A percentile compares a stretch with the other conserved stretches of the same genome.
Conservation (phyloP, 23 red algal species). For the Chondrus crispus region DNA sequence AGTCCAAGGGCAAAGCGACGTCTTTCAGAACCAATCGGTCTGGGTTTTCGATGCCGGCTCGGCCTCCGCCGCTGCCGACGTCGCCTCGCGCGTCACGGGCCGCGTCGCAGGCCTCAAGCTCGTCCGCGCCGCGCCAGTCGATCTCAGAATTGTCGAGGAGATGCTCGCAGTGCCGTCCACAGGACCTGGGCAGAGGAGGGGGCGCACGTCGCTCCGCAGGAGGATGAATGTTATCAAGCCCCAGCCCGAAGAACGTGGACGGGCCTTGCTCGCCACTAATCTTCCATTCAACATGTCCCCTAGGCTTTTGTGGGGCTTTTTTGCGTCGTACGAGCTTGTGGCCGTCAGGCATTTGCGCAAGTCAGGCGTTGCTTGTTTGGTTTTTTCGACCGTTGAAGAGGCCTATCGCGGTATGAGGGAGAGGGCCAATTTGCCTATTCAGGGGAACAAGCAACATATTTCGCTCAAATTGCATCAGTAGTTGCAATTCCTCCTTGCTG, state of each 20-base stretch:
- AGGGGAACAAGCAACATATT: conserved; percentile 28
- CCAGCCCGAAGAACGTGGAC: conserved; percentile 29
- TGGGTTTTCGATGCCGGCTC: conserved; percentile 51
- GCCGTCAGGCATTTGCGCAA: conserved; percentile 24
- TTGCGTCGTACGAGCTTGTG: conserved; percentile 43
- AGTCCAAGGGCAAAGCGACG: conserved; percentile 50
- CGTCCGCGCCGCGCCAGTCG: conserved; percentile 43
- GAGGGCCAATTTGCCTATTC: conserved; percentile 30
- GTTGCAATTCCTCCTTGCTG: no score
- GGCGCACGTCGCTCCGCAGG: conserved; percentile 13
- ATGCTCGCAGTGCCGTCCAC: conserved; percentile 6
- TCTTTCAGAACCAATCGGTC: conserved; percentile 57
- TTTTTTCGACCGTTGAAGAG: conserved; percentile 19
- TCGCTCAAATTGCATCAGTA: conserved; percentile 46
- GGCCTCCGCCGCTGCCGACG: neutral
- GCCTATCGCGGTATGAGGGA: conserved; percentile 45
- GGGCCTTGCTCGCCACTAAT: conserved; percentile 37
- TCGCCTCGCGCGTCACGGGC: conserved; percentile 32
- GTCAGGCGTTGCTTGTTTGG: conserved; percentile 41
- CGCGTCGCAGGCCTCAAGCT: conserved; percentile 42
- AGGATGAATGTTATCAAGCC: conserved; percentile 43
- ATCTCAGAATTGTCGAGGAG: conserved; percentile 28
- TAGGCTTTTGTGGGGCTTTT: conserved; percentile 51
- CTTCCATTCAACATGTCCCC: conserved; percentile 11
- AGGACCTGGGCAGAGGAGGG: neutral